These are phyloP conservation scores for Neurospora terricola DNA, from an alignment of 495 filamentous ascomycete genomes.

Conservation along the genomic window DNA sequence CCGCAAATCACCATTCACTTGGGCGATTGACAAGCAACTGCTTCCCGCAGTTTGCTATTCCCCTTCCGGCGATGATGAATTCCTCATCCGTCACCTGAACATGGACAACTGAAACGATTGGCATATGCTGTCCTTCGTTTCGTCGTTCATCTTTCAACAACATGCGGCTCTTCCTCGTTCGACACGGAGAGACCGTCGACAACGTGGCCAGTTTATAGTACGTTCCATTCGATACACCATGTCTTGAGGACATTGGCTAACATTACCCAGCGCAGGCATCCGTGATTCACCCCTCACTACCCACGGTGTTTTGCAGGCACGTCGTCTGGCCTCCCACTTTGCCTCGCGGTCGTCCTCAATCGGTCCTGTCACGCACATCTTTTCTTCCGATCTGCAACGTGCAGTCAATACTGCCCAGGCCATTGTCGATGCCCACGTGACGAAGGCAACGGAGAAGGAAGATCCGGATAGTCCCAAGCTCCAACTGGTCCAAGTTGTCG, in stretches of 20 bases:
- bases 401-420: conserved; percentile 61
- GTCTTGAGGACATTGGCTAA: conserved; percentile 1
- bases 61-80: background rate
- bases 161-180: conserved; percentile 69
- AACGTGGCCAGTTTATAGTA: conserved; percentile 73
- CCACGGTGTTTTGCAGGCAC: conserved; percentile 70
- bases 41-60: background rate
- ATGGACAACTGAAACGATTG: background rate
- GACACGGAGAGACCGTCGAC: conserved; percentile 83
- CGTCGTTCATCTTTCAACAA: background rate
- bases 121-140: background rate
- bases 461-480: background rate
- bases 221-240: conserved; percentile 8
- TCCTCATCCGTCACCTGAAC: background rate
- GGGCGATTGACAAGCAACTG: background rate
- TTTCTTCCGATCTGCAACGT: conserved; percentile 70
- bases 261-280: conserved; percentile 54
- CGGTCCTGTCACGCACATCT: conserved; percentile 48
- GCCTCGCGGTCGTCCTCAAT: conserved; percentile 31
- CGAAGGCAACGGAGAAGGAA: background rate
- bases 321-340: conserved; percentile 51
- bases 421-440: conserved; percentile 44
- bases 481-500: conserved; percentile 35
- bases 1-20: background rate
- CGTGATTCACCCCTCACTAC: conserved; percentile 72